These are phyloP conservation scores for Saccharomycopsis fodiens DNA, from an alignment of 805 yeast species.

Conservation along the genomic window DNA sequence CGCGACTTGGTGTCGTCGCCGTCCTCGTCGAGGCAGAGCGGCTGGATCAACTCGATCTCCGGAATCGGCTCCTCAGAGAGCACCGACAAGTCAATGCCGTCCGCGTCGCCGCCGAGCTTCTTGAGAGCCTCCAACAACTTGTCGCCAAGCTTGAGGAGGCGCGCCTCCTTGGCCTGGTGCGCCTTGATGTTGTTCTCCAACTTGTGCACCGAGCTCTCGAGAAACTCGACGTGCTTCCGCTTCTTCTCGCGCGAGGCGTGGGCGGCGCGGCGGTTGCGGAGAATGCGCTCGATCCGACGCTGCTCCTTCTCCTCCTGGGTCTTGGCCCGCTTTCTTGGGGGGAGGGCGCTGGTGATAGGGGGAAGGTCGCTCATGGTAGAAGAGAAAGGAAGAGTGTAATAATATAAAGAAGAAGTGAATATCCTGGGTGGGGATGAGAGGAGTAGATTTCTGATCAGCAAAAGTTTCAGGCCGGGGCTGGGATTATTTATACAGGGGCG, in stretches of 20 bases:
- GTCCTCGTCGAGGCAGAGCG: slow-evolving; percentile 17
- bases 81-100: slow-evolving; percentile 7
- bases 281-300: slow-evolving; percentile 84
- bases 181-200: slow-evolving; percentile 23
- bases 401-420: not conserved
- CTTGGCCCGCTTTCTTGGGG: slow-evolving; percentile 95
- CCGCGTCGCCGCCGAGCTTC: slow-evolving; percentile 9
- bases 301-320: slow-evolving; percentile 97
- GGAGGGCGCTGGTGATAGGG: slow-evolving; percentile 45
- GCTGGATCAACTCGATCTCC: slow-evolving; percentile 16
- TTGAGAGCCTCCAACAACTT: slow-evolving; percentile 12
- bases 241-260: slow-evolving; percentile 96
- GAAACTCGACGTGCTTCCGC: slow-evolving; percentile 80
- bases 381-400: not conserved
- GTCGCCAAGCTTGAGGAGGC: slow-evolving; percentile 12
- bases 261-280: slow-evolving; percentile 94
- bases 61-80: slow-evolving; percentile 15
- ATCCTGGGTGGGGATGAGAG: not conserved
- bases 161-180: slow-evolving; percentile 15
- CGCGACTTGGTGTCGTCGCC: slow-evolving; percentile 21
- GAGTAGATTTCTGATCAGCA: not conserved
- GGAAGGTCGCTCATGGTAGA: slow-evolving; percentile 19
- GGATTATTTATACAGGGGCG: not conserved
- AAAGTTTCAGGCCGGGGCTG: not conserved
- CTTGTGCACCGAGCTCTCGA: slow-evolving; percentile 45